Percentiles rank a stretch among this genome's conserved stretches.
These are phyloP conservation scores for Gaeumannomyces sp. DNA, from an alignment of 2,329 filamentous ascomycete genomes.

Conservation along the genomic window DNA sequence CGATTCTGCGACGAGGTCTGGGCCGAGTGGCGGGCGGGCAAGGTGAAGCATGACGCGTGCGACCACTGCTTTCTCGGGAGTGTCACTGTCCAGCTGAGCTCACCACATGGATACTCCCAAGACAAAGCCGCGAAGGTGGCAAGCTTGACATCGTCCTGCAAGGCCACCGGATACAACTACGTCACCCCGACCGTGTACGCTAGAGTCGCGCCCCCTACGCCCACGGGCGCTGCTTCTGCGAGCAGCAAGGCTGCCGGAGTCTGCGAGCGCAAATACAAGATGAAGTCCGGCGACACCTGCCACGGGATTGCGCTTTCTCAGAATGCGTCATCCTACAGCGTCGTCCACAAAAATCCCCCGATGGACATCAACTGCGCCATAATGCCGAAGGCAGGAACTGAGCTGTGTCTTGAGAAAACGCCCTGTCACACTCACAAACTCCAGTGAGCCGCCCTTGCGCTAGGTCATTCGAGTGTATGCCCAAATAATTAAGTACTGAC, in stretches of 20 bases:
- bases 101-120: neutral
- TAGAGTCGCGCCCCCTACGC: too few relatives aligned
- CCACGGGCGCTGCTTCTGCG: too few relatives aligned
- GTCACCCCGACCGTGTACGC: neutral
- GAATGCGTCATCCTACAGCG: neutral
- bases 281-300: neutral
- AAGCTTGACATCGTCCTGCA: neutral
- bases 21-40: neutral
- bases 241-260: neutral
- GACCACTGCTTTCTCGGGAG: neutral
- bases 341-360: neutral
- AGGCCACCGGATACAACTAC: neutral
- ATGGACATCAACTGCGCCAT: neutral
- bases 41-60: neutral
- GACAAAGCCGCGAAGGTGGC: neutral
- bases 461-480: too few relatives aligned
- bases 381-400: neutral
- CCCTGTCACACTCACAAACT: neutral
- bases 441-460: neutral
- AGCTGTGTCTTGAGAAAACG: neutral
- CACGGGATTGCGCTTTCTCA: neutral
- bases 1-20: neutral
- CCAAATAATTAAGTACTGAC: too few relatives aligned
- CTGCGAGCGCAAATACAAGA: neutral
- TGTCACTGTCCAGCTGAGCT: neutral